phyloP scores from a whole-genome alignment of 2,329 filamentous ascomycete genomes.

The Pseudocercospora musae region DNA sequence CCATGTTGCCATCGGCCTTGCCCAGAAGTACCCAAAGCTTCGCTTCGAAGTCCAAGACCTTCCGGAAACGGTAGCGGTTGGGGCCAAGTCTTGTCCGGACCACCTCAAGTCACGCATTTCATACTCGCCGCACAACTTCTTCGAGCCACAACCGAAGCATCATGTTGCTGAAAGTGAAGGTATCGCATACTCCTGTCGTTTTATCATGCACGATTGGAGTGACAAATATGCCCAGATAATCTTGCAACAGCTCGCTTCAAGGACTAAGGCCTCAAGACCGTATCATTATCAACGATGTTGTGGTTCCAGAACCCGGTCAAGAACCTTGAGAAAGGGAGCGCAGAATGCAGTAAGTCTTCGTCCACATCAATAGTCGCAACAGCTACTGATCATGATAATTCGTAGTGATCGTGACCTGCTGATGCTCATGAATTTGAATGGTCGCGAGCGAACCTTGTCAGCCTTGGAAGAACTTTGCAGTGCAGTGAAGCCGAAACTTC shows the following conservation, averaged over 20 bases:
- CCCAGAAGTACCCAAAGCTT: slow-evolving; percentile 20
- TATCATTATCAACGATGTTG: slow-evolving; percentile 25
- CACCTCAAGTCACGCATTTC: slow-evolving; percentile 14
- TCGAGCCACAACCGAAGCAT: slow-evolving; percentile 16
- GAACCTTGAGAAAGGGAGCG: slow-evolving; percentile 19
- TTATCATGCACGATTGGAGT: slow-evolving; percentile 26
- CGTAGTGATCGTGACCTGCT: slow-evolving; percentile 22
- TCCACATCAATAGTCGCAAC: too few relatives aligned
- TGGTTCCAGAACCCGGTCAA: slow-evolving; percentile 21
- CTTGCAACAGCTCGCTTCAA: slow-evolving; percentile 16
- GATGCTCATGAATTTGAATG: slow-evolving; percentile 28
- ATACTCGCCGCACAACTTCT: slow-evolving; percentile 20
- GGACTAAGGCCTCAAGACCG: slow-evolving; percentile 20
- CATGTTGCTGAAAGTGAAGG: slow-evolving; percentile 7
- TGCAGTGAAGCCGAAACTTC: slow-evolving; percentile 20
- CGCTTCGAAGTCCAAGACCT: slow-evolving; percentile 26
- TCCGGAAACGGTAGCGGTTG: slow-evolving; percentile 24
- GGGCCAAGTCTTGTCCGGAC: slow-evolving; percentile 20
- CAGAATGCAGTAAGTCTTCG: slow-evolving; percentile 19
- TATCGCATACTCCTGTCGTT: slow-evolving; percentile 21
- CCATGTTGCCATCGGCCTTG: slow-evolving; percentile 24
- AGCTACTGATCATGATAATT: background rate
- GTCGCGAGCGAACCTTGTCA: slow-evolving; percentile 20
- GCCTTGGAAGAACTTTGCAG: slow-evolving; percentile 21
- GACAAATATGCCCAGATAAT: slow-evolving; percentile 26